Evolutionary conservation across 768 basidiomycete genomes (phyloP).

Genomic region (Boletus bicolor): DNA sequence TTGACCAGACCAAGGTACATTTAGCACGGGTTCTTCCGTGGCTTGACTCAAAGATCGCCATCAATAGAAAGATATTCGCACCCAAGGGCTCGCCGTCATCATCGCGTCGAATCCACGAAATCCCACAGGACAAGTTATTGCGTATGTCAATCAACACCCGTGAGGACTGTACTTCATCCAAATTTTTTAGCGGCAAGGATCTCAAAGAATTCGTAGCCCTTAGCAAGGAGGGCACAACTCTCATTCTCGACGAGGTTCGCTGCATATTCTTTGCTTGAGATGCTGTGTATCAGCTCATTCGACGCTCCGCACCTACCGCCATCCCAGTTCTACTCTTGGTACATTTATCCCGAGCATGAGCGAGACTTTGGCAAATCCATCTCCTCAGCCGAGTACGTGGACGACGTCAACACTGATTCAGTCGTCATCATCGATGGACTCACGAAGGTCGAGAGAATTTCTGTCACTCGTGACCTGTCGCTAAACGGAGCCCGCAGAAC

Average conservation of each 20-base stretch:
- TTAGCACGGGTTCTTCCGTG: background rate
- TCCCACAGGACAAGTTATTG: conserved; percentile 87
- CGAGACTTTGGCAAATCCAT: conserved; percentile 73
- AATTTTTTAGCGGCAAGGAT: conserved; percentile 60
- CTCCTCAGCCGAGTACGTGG: conserved; percentile 78
- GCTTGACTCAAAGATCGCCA: background rate
- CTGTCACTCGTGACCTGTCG: background rate
- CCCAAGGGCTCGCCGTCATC: conserved; percentile 81
- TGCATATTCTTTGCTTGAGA: background rate
- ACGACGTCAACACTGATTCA: conserved; percentile 84
- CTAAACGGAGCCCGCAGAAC: conserved; percentile 50
- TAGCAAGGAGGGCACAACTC: conserved; percentile 72
- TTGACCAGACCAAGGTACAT: conserved; percentile 70
- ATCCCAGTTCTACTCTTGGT: conserved; percentile 88
- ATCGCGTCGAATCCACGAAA: conserved; percentile 95
- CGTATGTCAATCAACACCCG: conserved; percentile 36
- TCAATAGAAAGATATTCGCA: conserved; percentile 68
- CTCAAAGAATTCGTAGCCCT: conserved; percentile 76
- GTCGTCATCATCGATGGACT: conserved; percentile 88
- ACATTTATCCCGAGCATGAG: conserved; percentile 81
- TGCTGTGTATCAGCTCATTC: background rate
- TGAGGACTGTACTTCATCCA: conserved; percentile 6
- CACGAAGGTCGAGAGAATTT: conserved; percentile 61
- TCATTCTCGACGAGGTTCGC: conserved; percentile 78
- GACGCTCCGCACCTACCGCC: no score